phyloP scores from a whole-genome alignment of 2,329 filamentous ascomycete species.

The Fusarium sacchari region DNA sequence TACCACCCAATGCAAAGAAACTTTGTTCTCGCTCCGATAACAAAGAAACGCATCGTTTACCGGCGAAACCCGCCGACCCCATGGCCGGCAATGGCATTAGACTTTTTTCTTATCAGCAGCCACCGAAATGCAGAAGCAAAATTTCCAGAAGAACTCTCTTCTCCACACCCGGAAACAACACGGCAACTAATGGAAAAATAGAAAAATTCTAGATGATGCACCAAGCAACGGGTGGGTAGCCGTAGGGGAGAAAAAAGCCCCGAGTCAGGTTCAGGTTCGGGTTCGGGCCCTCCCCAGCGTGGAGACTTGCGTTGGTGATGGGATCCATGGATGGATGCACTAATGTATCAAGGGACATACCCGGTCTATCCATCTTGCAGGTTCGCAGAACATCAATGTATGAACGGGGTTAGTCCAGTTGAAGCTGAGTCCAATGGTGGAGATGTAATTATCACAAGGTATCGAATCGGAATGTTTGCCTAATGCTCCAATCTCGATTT shows the following conservation, averaged over 20 bases:
- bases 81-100: background rate
- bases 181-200: background rate
- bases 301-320: background rate
- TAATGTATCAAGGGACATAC: conserved; percentile 26
- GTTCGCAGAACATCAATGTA: conserved; percentile 2
- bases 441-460: background rate
- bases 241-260: background rate
- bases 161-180: background rate
- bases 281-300: background rate
- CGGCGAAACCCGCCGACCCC: background rate
- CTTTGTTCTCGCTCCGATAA: background rate
- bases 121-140: background rate
- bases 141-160: background rate
- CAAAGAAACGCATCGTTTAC: background rate
- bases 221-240: conserved; percentile 7
- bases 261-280: conserved; percentile 17
- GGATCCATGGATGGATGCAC: conserved; percentile 21
- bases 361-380: conserved; percentile 18
- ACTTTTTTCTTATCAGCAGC: background rate
- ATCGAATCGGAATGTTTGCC: background rate
- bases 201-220: conserved; percentile 10
- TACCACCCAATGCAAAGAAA: background rate
- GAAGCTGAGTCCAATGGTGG: background rate
- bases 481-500: background rate
- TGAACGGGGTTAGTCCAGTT: conserved; percentile 6